Evolutionary conservation across 1,139 yeast species (phyloP).

Genomic region (Yamadazyma spencermartinsiae): DNA sequence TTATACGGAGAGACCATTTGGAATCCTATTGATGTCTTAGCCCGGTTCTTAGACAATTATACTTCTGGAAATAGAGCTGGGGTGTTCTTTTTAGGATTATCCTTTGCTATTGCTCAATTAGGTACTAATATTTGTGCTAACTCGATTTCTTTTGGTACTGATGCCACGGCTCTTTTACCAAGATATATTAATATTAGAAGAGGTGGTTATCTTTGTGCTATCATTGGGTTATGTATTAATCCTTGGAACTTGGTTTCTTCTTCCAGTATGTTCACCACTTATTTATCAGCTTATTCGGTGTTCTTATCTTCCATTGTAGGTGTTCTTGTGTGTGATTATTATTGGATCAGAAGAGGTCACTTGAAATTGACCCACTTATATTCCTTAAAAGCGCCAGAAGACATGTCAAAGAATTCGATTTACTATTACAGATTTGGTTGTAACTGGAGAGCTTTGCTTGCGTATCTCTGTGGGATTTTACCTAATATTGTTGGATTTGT

Average conservation of each 20-base stretch:
- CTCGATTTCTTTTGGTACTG: slow-evolving; percentile 88
- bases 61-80: slow-evolving; percentile 72
- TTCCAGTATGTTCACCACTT: slow-evolving; percentile 77
- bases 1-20: slow-evolving; percentile 74
- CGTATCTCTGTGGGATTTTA: slow-evolving; percentile 71
- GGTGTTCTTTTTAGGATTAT: slow-evolving; percentile 74
- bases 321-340: slow-evolving; percentile 76
- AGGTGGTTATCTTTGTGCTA: slow-evolving; percentile 78
- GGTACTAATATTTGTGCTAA: slow-evolving; percentile 94
- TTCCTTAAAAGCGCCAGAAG: slow-evolving; percentile 37
- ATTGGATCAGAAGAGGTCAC: slow-evolving; percentile 72
- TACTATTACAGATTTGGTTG: slow-evolving; percentile 67
- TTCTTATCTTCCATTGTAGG: slow-evolving; percentile 89
- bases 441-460: slow-evolving; percentile 80
- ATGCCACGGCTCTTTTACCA: slow-evolving; percentile 82
- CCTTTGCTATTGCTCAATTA: slow-evolving; percentile 80
- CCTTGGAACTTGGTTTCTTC: slow-evolving; percentile 86
- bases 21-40: slow-evolving; percentile 83
- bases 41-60: slow-evolving; percentile 59
- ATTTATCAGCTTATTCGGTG: slow-evolving; percentile 81
- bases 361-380: slow-evolving; percentile 66
- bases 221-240: slow-evolving; percentile 72
- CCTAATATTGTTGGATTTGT: slow-evolving; percentile 90
- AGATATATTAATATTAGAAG: slow-evolving; percentile 78
- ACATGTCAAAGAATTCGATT: slow-evolving; percentile 28